Evolutionary conservation across 2,329 filamentous ascomycete genomes (phyloP), one percentile per base, ranked within the genome.

Genomic region (Colletotrichum higginsianum): DNA sequence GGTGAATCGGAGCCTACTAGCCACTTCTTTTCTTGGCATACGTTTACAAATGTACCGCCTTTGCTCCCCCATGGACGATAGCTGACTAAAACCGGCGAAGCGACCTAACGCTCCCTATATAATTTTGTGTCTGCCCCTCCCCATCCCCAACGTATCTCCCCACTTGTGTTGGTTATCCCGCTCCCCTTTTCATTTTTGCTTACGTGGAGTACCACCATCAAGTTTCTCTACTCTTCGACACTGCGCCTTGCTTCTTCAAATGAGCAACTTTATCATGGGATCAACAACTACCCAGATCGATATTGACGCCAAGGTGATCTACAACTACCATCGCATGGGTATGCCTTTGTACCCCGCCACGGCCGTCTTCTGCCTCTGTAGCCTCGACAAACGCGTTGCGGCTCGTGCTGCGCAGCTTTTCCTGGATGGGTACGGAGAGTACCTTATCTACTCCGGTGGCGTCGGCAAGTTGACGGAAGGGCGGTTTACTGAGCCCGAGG

Each of bases 291-390:
- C 40, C 6, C 21, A 71, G 7, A 50, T 71, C 21, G 64, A 75
- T 30, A 66, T 57, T 3, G 83, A 86, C 64, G 83, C 83, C 13
- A 75, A 78, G 57, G 74, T 78, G 26, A 74, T 86, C 40, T 86
- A 85, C 76, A 79, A 83, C 67, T 86, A 85, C 75, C 84, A 85
- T 76, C 83, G 80, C 55, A 81, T 84, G 76, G 73, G 75, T 70
- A 81, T 83, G 78, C 62, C 79, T 13, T 76, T 82, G 23, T 67
- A 58, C 23, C 79, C 79, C 56, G 81, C 81, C 61, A 81, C 83
- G 67, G 83, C 84, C 64, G 78, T 86, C 67, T 86, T 86, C 79
- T 83, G 82, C 76, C 81, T 86, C 55, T 85, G 84, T 78, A 85
- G 83, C 74, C 84, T 86, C 70, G 84, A 86, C 77, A 79, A 79